These are phyloP conservation scores for Lactarius quietus DNA, from an alignment of 768 basidiomycete species.

Conservation along the genomic window DNA sequence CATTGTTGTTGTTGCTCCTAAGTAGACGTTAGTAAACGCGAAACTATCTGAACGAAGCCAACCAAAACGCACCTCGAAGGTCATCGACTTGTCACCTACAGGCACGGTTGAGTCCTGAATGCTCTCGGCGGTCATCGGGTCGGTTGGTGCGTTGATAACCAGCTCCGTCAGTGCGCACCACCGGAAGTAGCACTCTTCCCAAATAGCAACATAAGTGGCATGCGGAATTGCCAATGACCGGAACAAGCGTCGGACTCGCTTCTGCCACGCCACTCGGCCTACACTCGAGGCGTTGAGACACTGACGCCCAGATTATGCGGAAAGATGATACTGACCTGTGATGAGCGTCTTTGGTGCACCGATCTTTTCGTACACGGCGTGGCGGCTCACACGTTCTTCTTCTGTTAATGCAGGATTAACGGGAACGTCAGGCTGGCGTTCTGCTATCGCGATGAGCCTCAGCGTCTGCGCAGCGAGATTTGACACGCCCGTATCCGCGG, in stretches of 20 bases:
- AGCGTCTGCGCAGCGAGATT: constrained; percentile 65
- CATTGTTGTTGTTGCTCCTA: constrained; percentile 78
- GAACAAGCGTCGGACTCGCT: constrained; percentile 69
- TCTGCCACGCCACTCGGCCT: constrained; percentile 81
- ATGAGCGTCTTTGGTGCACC: constrained; percentile 71
- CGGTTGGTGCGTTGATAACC: constrained; percentile 40
- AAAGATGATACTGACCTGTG: constrained; percentile 48
- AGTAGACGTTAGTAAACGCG: constrained; percentile 15
- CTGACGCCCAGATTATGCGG: background rate
- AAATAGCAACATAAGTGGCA: constrained; percentile 70
- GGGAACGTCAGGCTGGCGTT: constrained; percentile 58
- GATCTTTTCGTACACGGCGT: constrained; percentile 72
- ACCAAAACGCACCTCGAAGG: constrained; percentile 36
- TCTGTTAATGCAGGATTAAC: constrained; percentile 48
- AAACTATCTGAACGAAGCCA: constrained; percentile 5
- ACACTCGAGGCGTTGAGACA: background rate
- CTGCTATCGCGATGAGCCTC: constrained; percentile 63
- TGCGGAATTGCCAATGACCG: constrained; percentile 60
- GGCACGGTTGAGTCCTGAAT: constrained; percentile 31
- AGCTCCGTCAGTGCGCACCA: constrained; percentile 66
- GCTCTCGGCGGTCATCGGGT: constrained; percentile 32
- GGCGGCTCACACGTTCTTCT: constrained; percentile 63
- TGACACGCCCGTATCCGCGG: constrained; percentile 63
- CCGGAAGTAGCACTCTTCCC: constrained; percentile 78
- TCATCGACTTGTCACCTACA: constrained; percentile 37